Conservation (phyloP, 2,329 filamentous ascomycete genomes). For the Arthrobotrys iridis region DNA sequence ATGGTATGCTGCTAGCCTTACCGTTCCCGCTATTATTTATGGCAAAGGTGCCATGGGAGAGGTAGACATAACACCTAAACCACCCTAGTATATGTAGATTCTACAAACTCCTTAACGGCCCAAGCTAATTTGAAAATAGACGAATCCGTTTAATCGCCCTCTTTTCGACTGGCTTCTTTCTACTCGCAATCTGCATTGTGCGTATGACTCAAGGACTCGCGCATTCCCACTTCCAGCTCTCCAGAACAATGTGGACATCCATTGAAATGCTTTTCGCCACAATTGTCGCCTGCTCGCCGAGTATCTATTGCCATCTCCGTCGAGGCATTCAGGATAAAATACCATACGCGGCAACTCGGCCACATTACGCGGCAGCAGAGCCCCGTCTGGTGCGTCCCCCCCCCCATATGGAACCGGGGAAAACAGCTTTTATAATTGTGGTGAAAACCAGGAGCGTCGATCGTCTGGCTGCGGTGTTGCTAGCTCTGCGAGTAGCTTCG, state of each 20-base stretch:
- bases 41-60: slow-evolving; percentile 39
- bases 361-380: background rate
- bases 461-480: background rate
- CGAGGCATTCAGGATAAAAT: background rate
- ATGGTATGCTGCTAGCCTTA: slow-evolving; percentile 35
- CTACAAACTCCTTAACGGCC: background rate
- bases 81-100: background rate
- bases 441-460: background rate
- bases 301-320: slow-evolving; percentile 42
- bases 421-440: background rate
- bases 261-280: slow-evolving; percentile 44
- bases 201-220: slow-evolving; percentile 37
- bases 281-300: slow-evolving; percentile 37
- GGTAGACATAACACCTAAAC: too few species aligned
- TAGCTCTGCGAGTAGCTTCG: background rate
- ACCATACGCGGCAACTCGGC: background rate
- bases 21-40: slow-evolving; percentile 47
- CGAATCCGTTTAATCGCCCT: slow-evolving; percentile 24
- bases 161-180: slow-evolving; percentile 44
- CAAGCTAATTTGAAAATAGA: background rate
- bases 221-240: slow-evolving; percentile 9
- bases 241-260: slow-evolving; percentile 34
- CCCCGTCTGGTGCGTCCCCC: background rate
- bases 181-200: slow-evolving; percentile 28
- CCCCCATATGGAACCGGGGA: background rate